Evolutionary conservation across 2,329 filamentous ascomycete genomes (phyloP), one percentile per base, ranked within the genome.

Genomic region (Pestalotiopsis sp.): DNA sequence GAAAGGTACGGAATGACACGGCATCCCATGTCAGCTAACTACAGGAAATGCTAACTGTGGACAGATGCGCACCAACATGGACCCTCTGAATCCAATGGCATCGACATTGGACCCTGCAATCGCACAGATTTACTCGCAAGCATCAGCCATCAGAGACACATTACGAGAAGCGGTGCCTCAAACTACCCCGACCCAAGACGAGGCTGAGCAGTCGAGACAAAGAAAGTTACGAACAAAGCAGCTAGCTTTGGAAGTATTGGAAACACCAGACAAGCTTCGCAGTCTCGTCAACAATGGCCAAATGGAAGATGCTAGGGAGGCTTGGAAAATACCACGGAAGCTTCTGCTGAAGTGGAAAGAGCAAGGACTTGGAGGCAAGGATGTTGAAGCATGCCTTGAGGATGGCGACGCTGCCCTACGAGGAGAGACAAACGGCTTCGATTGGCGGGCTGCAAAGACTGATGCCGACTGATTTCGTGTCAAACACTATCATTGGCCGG

Each of bases 21-120:
- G 27, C 12, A 13, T 41, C 4, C 11, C 23, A 2, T 23, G 6
- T 38, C 6, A 63, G n/a, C 3, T 9, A 17, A 9, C 7, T 17
- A 66, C 17, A 17, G 25, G 39, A 14, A 59, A 14, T 23, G 67
- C 71, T 62, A 70, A 71, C 45, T 20, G 69, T 31, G 39, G 9
- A 14, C 70, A 90, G 84, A 95, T 96, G 93, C 86, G 93, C 68
- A 86, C 88, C 39, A 93, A 91, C 72, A 95, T 95, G 92, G 92
- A 94, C 74, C 92, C 92, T 3, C 78, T 94, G 61, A 92, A 91
- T 69, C 91, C 92, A 1, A 90, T 92, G 79, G 92, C 91, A 2
- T 90, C 89, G 60, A 93, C 91, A 0, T 85, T 95, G 39, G 89
- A 92, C 72, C 90, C 90, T 2, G 92, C 92, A 49, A 92, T 95